Evolutionary conservation across 352 stramenopile species (phyloP).

Genomic region (Thalassiosira hispida): DNA sequence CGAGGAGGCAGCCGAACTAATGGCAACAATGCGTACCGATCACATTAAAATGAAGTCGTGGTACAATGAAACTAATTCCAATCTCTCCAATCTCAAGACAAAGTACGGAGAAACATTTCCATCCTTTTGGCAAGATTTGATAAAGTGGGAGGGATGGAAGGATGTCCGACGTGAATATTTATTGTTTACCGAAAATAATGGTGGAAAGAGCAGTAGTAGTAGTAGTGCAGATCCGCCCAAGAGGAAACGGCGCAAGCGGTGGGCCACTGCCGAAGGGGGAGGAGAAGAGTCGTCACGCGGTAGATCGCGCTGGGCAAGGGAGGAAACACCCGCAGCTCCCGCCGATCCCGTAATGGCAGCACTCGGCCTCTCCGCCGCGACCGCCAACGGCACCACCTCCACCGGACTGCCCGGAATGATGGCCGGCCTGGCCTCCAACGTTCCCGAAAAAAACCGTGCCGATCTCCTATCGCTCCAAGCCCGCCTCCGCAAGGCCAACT

Average conservation of each 20-base stretch:
- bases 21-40: slow-evolving; percentile 72
- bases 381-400: neutral
- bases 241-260: slow-evolving; percentile 21
- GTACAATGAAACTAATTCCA: slow-evolving; percentile 58
- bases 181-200: slow-evolving; percentile 64
- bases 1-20: slow-evolving; percentile 79
- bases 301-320: slow-evolving; percentile 41
- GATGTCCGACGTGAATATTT: slow-evolving; percentile 92
- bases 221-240: slow-evolving; percentile 1
- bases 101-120: slow-evolving; percentile 90
- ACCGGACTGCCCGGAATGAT: neutral
- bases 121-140: slow-evolving; percentile 94
- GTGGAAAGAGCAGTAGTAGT: slow-evolving; percentile 43
- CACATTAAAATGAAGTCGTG: slow-evolving; percentile 82
- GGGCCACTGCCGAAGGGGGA: slow-evolving; percentile 75
- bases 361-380: slow-evolving; percentile 28
- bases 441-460: slow-evolving; percentile 50
- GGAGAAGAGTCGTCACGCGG: slow-evolving; percentile 88
- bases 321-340: neutral
- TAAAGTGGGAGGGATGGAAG: slow-evolving; percentile 92
- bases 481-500: slow-evolving; percentile 66
- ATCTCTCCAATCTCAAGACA: slow-evolving; percentile 56
- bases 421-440: slow-evolving; percentile 45
- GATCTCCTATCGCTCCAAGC: slow-evolving; percentile 64
- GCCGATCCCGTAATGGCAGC: slow-evolving; percentile 52